A percentile compares a stretch with the other conserved stretches of the same genome.
Conservation (phyloP, 257 asterid species). For the Coffea eugenioides region DNA sequence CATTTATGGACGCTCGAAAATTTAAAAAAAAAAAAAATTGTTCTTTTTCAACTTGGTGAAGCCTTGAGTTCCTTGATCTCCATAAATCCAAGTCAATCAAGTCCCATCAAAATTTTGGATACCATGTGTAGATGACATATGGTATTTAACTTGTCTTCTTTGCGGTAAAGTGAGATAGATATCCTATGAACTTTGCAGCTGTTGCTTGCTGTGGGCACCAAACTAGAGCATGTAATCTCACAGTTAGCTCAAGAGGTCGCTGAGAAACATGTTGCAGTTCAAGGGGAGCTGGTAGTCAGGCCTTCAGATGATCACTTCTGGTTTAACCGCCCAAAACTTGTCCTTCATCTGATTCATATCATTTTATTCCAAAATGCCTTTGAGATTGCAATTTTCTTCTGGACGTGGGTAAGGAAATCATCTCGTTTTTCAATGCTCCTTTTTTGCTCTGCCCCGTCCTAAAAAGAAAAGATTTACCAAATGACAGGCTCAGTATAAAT, state of each 20-base stretch:
- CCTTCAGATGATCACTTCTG: slow-evolving; percentile 48
- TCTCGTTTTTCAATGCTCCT: neutral
- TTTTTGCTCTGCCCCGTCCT: neutral
- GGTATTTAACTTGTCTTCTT: neutral
- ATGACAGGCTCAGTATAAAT: slow-evolving; percentile 45
- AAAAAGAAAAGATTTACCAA: neutral
- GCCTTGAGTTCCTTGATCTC: neutral
- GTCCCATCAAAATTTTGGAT: neutral
- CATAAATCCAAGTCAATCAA: neutral
- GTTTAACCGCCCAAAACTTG: slow-evolving; percentile 34
- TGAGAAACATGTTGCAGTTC: slow-evolving; percentile 31
- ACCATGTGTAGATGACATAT: neutral
- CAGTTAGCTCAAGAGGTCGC: slow-evolving; percentile 41
- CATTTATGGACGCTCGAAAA: neutral
- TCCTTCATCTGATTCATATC: slow-evolving; percentile 35
- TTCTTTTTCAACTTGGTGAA: neutral
- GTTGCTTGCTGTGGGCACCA: slow-evolving; percentile 59
- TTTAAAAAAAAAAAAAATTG: neutral
- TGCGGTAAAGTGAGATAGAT: neutral
- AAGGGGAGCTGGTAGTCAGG: slow-evolving; percentile 32
- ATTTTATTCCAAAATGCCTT: slow-evolving; percentile 42
- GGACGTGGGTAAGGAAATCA: slow-evolving; percentile 36
- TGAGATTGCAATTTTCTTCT: slow-evolving; percentile 44
- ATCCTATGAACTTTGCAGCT: slow-evolving; percentile 37
- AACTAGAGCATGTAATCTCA: slow-evolving; percentile 64